Conservation (phyloP, 805 yeast species). For the Saturnispora saitoi region DNA sequence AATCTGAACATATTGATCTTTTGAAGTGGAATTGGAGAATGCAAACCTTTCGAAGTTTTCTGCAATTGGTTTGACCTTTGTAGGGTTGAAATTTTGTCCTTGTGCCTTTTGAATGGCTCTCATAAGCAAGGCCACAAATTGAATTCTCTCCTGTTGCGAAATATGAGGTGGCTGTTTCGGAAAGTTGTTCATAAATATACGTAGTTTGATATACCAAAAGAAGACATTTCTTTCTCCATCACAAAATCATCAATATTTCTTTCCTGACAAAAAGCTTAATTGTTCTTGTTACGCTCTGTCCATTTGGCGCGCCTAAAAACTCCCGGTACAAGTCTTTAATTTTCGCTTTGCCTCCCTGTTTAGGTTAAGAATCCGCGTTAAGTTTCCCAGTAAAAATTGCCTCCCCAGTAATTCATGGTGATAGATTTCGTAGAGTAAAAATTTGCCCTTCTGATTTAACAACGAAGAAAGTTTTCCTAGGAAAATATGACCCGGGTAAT, state of each 20-base stretch:
- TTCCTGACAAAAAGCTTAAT: background rate
- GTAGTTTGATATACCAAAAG: background rate
- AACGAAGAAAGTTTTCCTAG: no score
- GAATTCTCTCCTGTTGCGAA: constrained; percentile 25
- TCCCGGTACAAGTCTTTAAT: no score
- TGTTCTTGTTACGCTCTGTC: no score
- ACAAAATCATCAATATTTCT: background rate
- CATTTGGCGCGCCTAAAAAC: no score
- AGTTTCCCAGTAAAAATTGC: no score
- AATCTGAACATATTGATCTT: constrained; percentile 48
- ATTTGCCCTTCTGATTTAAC: no score
- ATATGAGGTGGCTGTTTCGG: constrained; percentile 16
- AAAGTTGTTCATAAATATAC: constrained; percentile 7
- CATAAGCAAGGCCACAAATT: constrained; percentile 27
- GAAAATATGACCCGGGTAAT: no score
- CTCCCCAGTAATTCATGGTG: no score
- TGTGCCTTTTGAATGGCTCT: constrained; percentile 28
- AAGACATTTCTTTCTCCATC: background rate
- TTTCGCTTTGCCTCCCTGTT: no score
- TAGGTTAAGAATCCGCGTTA: no score
- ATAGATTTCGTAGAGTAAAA: no score
- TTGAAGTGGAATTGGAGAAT: constrained; percentile 46
- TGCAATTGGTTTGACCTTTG: constrained; percentile 46
- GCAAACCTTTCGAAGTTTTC: constrained; percentile 66
- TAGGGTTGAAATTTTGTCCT: constrained; percentile 25